A percentile compares a stretch with the other conserved stretches of the same genome.
Evolutionary conservation across 164 flowering plant genomes (phyloP).

Genomic region (Dillenia turbinata): DNA sequence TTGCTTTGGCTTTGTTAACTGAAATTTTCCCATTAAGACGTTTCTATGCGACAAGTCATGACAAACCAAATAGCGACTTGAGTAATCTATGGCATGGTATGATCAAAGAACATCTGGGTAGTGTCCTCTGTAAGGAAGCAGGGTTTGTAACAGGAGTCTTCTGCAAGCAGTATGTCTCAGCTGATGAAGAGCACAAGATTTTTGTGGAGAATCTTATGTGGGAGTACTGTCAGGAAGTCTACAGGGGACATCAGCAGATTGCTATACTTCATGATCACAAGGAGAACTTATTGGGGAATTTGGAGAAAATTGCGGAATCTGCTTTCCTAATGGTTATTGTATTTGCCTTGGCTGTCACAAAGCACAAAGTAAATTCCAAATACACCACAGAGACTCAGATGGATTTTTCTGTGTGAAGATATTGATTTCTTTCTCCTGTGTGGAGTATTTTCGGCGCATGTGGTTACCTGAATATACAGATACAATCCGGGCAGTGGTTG

Average conservation of each 20-base stretch:
- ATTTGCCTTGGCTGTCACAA: constrained; percentile 77
- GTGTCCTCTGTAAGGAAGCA: constrained; percentile 73
- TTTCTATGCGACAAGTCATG: constrained; percentile 32
- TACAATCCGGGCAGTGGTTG: constrained; percentile 59
- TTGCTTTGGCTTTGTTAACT: constrained; percentile 52
- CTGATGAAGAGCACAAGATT: constrained; percentile 49
- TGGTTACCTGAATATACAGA: constrained; percentile 88
- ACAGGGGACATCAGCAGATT: constrained; percentile 47
- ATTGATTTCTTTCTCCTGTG: constrained; percentile 73
- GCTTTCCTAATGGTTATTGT: constrained; percentile 91
- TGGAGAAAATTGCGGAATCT: constrained; percentile 90
- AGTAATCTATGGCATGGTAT: constrained; percentile 14
- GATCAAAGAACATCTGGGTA: constrained; percentile 48
- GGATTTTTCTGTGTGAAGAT: constrained; percentile 50
- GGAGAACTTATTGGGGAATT: constrained; percentile 42
- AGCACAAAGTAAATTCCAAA: constrained; percentile 52
- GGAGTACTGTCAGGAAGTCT: constrained; percentile 63
- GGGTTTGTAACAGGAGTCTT: constrained; percentile 69
- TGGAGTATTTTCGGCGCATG: constrained; percentile 83
- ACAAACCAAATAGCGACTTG: constrained; percentile 12
- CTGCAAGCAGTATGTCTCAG: constrained; percentile 70
- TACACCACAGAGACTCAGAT: constrained; percentile 33
- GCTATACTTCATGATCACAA: constrained; percentile 35
- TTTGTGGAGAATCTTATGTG: constrained; percentile 70
- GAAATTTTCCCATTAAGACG: constrained; percentile 65